A percentile compares a stretch with the other conserved stretches of the same genome.
Conservation (phyloP, 257 asterid genomes). For the Solanum chiquidenum region DNA sequence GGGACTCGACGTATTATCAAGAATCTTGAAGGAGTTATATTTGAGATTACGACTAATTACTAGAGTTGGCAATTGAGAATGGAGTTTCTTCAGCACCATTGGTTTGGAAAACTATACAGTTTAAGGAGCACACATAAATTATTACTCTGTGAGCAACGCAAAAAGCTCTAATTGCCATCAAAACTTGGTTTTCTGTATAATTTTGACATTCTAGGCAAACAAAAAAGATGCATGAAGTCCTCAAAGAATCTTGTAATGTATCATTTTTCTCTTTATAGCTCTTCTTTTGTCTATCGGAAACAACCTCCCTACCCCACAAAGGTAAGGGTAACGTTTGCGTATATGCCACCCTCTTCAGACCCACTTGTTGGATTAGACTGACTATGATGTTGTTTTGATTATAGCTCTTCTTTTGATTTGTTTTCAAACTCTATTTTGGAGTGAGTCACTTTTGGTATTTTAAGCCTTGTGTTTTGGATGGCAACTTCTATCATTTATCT, state of each 20-base stretch:
- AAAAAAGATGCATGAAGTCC: not conserved
- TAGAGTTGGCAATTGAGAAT: not conserved
- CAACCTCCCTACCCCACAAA: not conserved
- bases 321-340: not conserved
- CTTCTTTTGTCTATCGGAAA: not conserved
- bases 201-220: not conserved
- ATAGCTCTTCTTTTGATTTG: not conserved
- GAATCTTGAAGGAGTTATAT: constrained; percentile 72
- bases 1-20: constrained; percentile 55
- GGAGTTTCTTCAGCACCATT: not conserved
- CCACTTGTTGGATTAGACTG: not conserved
- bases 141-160: not conserved
- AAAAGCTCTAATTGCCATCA: not conserved
- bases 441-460: not conserved
- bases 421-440: not conserved
- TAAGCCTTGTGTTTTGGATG: not conserved
- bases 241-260: not conserved
- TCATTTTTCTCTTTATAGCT: not conserved
- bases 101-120: not conserved
- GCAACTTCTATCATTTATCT: not conserved
- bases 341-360: not conserved
- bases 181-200: not conserved
- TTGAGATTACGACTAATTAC: constrained; percentile 18
- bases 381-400: not conserved
- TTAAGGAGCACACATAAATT: not conserved